Evolutionary conservation across 2,329 filamentous ascomycete genomes (phyloP).

Genomic region (Endothia cerciana): DNA sequence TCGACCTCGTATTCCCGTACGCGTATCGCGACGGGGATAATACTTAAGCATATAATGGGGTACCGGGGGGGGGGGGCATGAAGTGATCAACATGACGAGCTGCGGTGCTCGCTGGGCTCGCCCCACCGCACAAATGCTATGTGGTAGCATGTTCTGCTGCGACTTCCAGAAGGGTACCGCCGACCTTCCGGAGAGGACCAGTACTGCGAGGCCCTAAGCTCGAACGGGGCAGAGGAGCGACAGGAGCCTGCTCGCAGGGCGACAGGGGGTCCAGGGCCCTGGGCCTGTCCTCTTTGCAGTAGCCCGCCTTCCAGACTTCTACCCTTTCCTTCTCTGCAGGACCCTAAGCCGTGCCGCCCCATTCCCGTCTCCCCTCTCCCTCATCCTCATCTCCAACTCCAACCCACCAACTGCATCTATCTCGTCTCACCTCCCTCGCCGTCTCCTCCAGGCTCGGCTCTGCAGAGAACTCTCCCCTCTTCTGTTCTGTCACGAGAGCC

Average conservation of each 20-base stretch:
- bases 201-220: constrained; percentile 5
- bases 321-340: constrained; percentile 17
- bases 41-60: too few relatives aligned
- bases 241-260: not conserved
- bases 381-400: not conserved
- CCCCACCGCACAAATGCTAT: not conserved
- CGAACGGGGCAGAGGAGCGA: not conserved
- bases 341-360: not conserved
- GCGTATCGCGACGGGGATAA: too few relatives aligned
- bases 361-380: not conserved
- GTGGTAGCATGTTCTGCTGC: not conserved
- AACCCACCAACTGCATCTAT: not conserved
- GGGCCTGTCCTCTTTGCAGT: too few relatives aligned
- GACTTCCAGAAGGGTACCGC: constrained; percentile 13
- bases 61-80: too few relatives aligned
- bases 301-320: constrained; percentile 12
- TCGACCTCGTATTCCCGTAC: too few relatives aligned
- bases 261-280: constrained; percentile 3
- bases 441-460: not conserved
- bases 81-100: too few relatives aligned
- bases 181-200: constrained; percentile 16
- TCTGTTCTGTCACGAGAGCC: not conserved
- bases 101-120: too few relatives aligned
- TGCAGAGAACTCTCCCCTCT: too few relatives aligned
- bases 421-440: not conserved